Conservation (phyloP, 306 rosid species). For the Alnus glutinosa region DNA sequence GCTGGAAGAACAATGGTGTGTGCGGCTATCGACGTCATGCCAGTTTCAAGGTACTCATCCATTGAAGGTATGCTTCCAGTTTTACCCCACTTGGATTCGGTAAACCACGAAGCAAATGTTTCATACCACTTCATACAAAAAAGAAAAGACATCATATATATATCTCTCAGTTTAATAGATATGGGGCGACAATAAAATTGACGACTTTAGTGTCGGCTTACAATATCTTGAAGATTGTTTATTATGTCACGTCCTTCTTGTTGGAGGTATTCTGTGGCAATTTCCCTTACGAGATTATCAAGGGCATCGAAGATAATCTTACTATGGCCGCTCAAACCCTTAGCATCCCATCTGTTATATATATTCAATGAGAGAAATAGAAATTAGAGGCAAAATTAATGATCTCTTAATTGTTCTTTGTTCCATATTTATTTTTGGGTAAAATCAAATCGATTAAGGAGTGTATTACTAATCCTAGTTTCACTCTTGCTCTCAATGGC, state of each 20-base stretch:
- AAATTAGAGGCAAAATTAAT: neutral
- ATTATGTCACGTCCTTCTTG: slow-evolving; percentile 11
- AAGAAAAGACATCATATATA: neutral
- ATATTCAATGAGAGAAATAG: no score
- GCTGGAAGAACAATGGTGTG: slow-evolving; percentile 33
- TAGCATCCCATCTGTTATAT: slow-evolving; percentile 20
- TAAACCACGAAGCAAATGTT: slow-evolving; percentile 42
- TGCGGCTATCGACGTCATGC: slow-evolving; percentile 40
- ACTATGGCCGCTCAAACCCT: slow-evolving; percentile 12
- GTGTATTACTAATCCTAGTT: no score
- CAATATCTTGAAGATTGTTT: slow-evolving; percentile 12
- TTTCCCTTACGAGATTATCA: slow-evolving; percentile 20
- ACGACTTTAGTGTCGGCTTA: neutral
- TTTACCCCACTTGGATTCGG: slow-evolving; percentile 43
- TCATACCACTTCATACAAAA: slow-evolving; percentile 25
- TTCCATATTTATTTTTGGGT: no score
- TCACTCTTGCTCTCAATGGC: no score
- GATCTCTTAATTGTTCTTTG: no score
- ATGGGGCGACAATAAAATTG: neutral
- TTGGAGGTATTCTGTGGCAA: slow-evolving; percentile 13
- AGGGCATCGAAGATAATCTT: slow-evolving; percentile 25
- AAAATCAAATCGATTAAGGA: no score
- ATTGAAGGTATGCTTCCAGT: slow-evolving; percentile 39
- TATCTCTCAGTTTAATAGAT: no score
- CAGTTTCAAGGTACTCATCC: slow-evolving; percentile 33